These are phyloP conservation scores for Ascochyta fabae DNA, from an alignment of 2,329 filamentous ascomycete species.

Conservation along the genomic window DNA sequence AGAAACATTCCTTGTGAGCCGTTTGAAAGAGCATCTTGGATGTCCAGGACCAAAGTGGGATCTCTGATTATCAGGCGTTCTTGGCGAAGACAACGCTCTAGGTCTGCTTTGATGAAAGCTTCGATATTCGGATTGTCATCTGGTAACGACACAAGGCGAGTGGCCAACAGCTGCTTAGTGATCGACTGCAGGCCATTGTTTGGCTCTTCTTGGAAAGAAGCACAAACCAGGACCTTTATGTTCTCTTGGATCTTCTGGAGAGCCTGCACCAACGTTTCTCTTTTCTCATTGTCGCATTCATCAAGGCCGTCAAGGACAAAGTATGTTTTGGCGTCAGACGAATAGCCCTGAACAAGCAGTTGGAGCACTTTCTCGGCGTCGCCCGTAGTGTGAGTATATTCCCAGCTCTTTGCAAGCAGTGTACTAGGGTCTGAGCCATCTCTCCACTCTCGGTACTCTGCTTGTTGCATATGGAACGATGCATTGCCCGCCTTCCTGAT, in stretches of 20 bases:
- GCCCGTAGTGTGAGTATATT: neutral
- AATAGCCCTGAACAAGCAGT: conserved; percentile 27
- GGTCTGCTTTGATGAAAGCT: conserved; percentile 34
- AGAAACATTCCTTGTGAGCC: conserved; percentile 39
- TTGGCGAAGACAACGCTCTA: conserved; percentile 28
- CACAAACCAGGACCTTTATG: conserved; percentile 29
- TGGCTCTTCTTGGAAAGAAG: conserved; percentile 31
- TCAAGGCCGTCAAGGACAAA: conserved; percentile 48
- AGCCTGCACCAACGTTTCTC: conserved; percentile 20
- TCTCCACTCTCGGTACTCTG: conserved; percentile 42
- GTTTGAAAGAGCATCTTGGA: conserved; percentile 31
- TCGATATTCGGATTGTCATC: conserved; percentile 31
- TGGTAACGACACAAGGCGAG: conserved; percentile 25
- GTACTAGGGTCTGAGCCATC: conserved; percentile 30
- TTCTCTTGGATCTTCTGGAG: conserved; percentile 31
- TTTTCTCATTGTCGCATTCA: conserved; percentile 33
- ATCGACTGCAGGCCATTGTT: neutral
- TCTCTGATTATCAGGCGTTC: conserved; percentile 29
- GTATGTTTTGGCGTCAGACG: conserved; percentile 30
- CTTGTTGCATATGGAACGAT: conserved; percentile 24
- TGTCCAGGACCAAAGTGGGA: conserved; percentile 33
- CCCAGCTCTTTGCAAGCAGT: conserved; percentile 25
- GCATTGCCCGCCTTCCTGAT: conserved; percentile 51
- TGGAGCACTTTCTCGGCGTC: conserved; percentile 26
- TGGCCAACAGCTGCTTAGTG: neutral